Evolutionary conservation across 352 stramenopile genomes (phyloP).

Genomic region (Pythium grandisporangium): DNA sequence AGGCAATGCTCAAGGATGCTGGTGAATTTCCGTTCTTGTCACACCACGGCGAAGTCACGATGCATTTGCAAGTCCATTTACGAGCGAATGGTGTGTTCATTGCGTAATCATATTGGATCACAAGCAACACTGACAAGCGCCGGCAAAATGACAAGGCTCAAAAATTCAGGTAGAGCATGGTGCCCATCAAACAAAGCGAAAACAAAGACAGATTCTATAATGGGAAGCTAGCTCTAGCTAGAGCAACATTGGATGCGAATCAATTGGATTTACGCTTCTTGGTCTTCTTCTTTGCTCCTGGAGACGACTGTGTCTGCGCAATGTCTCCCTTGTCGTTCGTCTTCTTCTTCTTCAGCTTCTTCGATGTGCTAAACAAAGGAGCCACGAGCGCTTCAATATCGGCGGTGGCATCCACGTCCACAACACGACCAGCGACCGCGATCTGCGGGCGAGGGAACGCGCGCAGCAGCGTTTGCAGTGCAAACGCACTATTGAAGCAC

Average conservation of each 20-base stretch:
- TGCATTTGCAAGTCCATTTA: conserved; percentile 70
- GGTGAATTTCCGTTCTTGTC: conserved; percentile 69
- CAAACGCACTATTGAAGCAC: conserved; percentile 72
- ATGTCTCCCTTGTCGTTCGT: conserved; percentile 11
- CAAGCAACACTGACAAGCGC: too few species aligned
- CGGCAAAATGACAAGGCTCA: too few species aligned
- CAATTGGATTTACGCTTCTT: conserved; percentile 12
- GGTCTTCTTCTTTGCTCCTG: conserved; percentile 14
- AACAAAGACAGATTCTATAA: too few species aligned
- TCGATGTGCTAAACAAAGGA: conserved; percentile 28
- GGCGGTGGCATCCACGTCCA: conserved; percentile 35
- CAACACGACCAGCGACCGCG: conserved; percentile 26
- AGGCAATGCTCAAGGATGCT: conserved; percentile 61
- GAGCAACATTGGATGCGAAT: too few species aligned
- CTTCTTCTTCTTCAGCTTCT: conserved; percentile 25
- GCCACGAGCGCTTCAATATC: conserved; percentile 32
- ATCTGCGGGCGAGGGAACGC: conserved; percentile 50
- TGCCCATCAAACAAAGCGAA: too few species aligned
- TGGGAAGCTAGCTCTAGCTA: too few species aligned
- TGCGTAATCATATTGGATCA: too few species aligned
- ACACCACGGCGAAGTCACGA: conserved; percentile 61
- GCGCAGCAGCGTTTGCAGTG: conserved; percentile 61
- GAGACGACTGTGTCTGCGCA: too few species aligned
- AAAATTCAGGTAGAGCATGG: too few species aligned
- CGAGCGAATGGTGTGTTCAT: conserved; percentile 42